Base-by-base conservation (phyloP, 345 rosid genomes). In the Salix udensis region DNA sequence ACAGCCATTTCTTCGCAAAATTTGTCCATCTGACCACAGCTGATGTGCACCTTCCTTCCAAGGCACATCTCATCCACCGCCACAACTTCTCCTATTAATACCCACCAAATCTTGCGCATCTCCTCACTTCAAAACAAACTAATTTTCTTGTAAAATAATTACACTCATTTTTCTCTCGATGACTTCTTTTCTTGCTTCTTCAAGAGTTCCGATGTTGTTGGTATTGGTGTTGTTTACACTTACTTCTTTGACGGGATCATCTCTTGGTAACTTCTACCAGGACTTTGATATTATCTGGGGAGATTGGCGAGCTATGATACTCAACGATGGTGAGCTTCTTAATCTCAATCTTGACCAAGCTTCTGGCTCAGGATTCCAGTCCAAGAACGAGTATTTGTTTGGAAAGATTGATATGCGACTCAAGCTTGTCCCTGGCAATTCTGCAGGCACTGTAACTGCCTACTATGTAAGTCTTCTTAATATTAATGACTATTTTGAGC, bases 351-450 rank as follows among this genome's bases (percentile, higher is more conserved):
- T 58, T 23, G 62, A 58, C 62, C 12, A 58, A 58, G 62, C 28
- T 58, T 58, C 62, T 10, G 62, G 62, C 62, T 58, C 62, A 0
- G 62, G 62, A 8, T 58, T 58, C 62, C 62, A 58, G 23, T 58
- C 62, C 62, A 58, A 9, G 14, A 58, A 58, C 13, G 62, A n/a
- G 28, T 58, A 58, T 58, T 23, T 58, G 11, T 58, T 58, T 9
- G 62, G 62, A 58, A 58, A 58, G 62, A 58, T 58, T 58, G 62
- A 58, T n/a, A 58, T 58, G 62, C 62, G 23, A n/a, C 62, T 58
- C 62, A 58, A 58, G 62, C 62, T 58, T n/a, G 62, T 58, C 62
- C 62, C 28, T 58, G 62, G 62, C 28, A 58, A 58, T 26, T 58
- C 62, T 10, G 62, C 62, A n/a, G 62, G 62, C 62, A 58, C 62